A percentile compares a stretch with the other conserved stretches of the same genome.
phyloP scores from a whole-genome alignment of 306 rosid genomes.

The Prunus persica region DNA sequence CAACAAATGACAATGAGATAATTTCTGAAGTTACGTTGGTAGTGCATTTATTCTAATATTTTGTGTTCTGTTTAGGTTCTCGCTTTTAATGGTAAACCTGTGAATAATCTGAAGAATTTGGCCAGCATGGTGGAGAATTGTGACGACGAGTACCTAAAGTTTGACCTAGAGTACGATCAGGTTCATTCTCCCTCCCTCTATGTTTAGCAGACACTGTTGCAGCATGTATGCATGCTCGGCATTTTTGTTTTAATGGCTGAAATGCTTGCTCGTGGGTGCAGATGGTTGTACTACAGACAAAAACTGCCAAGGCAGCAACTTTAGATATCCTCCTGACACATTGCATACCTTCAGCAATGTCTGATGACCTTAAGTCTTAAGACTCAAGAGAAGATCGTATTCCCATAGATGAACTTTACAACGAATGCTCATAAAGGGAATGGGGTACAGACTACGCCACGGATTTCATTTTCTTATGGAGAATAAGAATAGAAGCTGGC shows the following conservation, averaged over 20 bases:
- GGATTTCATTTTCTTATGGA: background rate
- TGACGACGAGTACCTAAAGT: constrained; percentile 60
- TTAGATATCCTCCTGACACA: constrained; percentile 62
- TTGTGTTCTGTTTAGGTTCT: constrained; percentile 43
- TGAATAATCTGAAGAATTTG: constrained; percentile 64
- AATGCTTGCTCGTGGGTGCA: constrained; percentile 22
- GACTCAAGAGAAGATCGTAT: constrained; percentile 11
- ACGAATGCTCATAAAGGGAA: background rate
- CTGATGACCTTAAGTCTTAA: constrained; percentile 60
- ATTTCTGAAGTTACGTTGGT: background rate
- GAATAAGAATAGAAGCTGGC: background rate
- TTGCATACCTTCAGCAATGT: constrained; percentile 66
- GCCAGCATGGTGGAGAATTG: constrained; percentile 74
- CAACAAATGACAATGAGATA: background rate
- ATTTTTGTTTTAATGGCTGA: constrained; percentile 6
- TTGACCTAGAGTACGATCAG: constrained; percentile 74
- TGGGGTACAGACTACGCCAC: background rate
- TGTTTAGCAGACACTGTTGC: background rate
- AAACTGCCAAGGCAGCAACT: constrained; percentile 63
- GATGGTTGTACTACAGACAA: constrained; percentile 55
- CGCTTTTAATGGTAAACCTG: constrained; percentile 64
- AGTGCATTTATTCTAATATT: background rate
- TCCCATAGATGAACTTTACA: background rate
- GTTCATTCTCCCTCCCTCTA: constrained; percentile 22
- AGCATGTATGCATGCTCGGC: background rate